phyloP scores from a whole-genome alignment of 805 yeast species.

The Lachancea sp. region DNA sequence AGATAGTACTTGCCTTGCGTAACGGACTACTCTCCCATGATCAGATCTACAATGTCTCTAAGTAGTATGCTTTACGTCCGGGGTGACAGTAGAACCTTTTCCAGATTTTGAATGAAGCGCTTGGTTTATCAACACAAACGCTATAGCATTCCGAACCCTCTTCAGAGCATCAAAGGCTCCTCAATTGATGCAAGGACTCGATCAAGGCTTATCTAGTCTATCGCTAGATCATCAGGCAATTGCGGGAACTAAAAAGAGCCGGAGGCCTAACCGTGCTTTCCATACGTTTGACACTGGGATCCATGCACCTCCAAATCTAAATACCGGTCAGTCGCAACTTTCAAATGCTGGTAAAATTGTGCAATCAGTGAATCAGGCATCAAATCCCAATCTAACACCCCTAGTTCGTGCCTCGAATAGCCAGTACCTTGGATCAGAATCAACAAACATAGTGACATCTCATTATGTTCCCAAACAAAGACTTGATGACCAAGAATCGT shows the following conservation, averaged over 20 bases:
- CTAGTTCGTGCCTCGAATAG: background rate
- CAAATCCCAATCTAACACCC: background rate
- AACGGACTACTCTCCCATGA: no score
- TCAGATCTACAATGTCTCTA: no score
- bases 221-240: constrained; percentile 18
- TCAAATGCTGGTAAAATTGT: background rate
- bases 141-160: no score
- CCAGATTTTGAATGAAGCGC: no score
- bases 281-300: constrained; percentile 20
- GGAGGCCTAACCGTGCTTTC: constrained; percentile 30
- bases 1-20: no score
- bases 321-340: background rate
- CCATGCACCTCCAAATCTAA: background rate
- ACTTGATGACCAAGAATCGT: constrained; percentile 33
- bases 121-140: no score
- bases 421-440: background rate
- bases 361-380: background rate
- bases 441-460: constrained; percentile 15
- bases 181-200: constrained; percentile 13
- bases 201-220: constrained; percentile 18
- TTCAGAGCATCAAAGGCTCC: no score
- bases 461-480: constrained; percentile 32
- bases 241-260: constrained; percentile 17
- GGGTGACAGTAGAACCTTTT: no score
- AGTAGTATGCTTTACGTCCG: no score